These are phyloP conservation scores for Agaricales sp. DNA, from an alignment of 1,284 basidiomycete genomes.

Conservation along the genomic window DNA sequence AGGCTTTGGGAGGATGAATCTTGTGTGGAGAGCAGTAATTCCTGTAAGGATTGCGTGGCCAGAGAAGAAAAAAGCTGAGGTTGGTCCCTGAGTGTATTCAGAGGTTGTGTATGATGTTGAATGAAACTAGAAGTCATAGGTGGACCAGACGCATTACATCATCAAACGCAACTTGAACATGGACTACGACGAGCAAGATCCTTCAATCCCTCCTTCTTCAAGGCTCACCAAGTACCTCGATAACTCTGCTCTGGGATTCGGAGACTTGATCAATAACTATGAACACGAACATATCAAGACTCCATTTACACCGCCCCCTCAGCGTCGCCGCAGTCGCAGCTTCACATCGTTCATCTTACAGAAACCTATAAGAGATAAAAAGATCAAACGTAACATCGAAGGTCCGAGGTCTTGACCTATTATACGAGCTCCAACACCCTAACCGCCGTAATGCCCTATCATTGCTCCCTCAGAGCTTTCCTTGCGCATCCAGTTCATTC, in stretches of 20 bases:
- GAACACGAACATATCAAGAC: not conserved
- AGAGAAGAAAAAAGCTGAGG: not conserved
- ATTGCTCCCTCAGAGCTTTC: constrained; percentile 38
- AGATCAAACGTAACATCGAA: constrained; percentile 24
- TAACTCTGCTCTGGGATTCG: not conserved
- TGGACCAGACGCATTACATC: not conserved
- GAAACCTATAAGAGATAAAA: constrained; percentile 11
- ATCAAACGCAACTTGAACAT: not conserved
- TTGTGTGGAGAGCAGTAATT: not conserved
- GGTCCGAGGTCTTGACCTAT: constrained; percentile 21
- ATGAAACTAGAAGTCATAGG: not conserved
- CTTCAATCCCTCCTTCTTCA: not conserved
- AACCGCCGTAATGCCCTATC: not conserved
- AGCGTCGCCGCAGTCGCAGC: not conserved
- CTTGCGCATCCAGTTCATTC: constrained; percentile 64
- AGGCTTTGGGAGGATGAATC: not conserved
- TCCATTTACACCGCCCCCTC: not conserved
- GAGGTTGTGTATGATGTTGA: not conserved
- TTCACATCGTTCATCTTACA: not conserved
- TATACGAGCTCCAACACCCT: not conserved
- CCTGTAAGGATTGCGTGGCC: not conserved
- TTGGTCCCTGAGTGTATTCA: not conserved
- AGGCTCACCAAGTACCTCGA: not conserved
- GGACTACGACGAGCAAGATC: not conserved
- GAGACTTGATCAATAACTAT: not conserved